Evolutionary conservation across 2,329 filamentous ascomycete species (phyloP).

Genomic region (Aspergillus proliferans): DNA sequence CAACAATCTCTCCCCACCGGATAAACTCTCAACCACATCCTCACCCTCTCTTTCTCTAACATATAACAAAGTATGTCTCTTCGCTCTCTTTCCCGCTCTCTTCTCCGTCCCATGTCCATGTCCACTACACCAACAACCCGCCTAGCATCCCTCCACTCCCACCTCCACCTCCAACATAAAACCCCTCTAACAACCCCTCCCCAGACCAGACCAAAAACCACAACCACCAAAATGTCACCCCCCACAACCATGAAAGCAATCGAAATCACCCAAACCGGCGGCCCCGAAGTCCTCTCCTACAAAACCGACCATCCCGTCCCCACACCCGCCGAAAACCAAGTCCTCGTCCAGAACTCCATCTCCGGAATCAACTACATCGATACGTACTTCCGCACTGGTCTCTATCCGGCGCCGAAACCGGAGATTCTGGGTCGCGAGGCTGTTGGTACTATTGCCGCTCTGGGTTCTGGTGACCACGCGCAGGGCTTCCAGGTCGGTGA

Average conservation of each 20-base stretch:
- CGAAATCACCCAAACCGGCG: conserved; percentile 65
- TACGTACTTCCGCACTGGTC: conserved; percentile 80
- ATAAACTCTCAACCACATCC: background rate
- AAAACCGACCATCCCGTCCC: conserved; percentile 67
- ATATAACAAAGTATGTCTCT: background rate
- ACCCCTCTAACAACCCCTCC: conserved; percentile 3
- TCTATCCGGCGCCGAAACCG: conserved; percentile 68
- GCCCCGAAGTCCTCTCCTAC: conserved; percentile 64
- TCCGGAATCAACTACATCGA: conserved; percentile 86
- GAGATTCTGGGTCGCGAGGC: conserved; percentile 75
- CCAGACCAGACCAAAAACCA: conserved; percentile 35
- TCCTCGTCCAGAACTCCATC: conserved; percentile 75
- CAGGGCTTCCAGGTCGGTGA: conserved; percentile 59
- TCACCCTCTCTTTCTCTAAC: too few relatives aligned
- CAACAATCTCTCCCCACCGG: background rate
- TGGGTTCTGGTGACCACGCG: conserved; percentile 47
- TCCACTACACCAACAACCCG: conserved; percentile 1
- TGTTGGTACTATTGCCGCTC: conserved; percentile 61
- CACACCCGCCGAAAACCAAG: conserved; percentile 58
- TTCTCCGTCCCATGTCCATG: background rate
- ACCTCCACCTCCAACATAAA: conserved; percentile 6
- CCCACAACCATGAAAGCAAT: conserved; percentile 68
- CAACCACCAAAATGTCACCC: conserved; percentile 33
- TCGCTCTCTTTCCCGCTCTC: background rate
- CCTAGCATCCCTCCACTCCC: conserved; percentile 10